phyloP scores from a whole-genome alignment of 306 rosid genomes.

The Rosa lucieae region DNA sequence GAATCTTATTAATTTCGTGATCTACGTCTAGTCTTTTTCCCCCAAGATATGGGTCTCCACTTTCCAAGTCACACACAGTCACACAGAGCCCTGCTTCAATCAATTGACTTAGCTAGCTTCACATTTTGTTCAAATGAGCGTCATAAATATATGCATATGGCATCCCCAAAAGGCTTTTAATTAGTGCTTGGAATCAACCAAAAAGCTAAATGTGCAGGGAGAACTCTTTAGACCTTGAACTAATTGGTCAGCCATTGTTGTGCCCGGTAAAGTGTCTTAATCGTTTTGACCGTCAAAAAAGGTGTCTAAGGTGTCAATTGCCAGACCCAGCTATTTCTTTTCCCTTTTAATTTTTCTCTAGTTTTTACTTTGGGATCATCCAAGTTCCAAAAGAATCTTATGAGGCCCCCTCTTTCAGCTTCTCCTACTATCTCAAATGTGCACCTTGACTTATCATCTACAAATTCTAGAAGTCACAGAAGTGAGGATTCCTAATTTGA shows the following conservation, averaged over 20 bases:
- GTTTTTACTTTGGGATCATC: constrained; percentile 34
- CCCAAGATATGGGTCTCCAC: not conserved
- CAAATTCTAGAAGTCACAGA: not conserved
- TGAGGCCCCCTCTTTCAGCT: constrained; percentile 29
- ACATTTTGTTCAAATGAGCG: not conserved
- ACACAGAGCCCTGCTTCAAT: not conserved
- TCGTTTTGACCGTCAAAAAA: constrained; percentile 26
- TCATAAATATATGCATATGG: constrained; percentile 4
- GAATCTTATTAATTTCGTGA: not conserved
- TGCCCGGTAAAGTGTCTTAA: constrained; percentile 22
- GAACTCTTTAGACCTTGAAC: constrained; percentile 36
- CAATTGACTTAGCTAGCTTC: not conserved
- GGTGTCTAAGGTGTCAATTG: constrained; percentile 11
- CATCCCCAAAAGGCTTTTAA: not conserved
- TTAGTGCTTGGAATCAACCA: not conserved
- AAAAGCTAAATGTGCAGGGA: not conserved
- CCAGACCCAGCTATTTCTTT: constrained; percentile 39
- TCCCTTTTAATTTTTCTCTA: constrained; percentile 35
- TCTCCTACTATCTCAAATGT: constrained; percentile 9
- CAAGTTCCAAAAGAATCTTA: constrained; percentile 46
- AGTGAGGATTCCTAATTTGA: not conserved
- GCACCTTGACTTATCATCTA: constrained; percentile 37
- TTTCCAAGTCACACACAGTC: not conserved
- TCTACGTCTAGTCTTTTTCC: not conserved
- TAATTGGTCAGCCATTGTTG: constrained; percentile 31